Evolutionary conservation across 192 early-diverging fungal genomes (phyloP), one percentile per base, ranked within the genome.

Genomic region (Gaertneriomyces semiglobifer): DNA sequence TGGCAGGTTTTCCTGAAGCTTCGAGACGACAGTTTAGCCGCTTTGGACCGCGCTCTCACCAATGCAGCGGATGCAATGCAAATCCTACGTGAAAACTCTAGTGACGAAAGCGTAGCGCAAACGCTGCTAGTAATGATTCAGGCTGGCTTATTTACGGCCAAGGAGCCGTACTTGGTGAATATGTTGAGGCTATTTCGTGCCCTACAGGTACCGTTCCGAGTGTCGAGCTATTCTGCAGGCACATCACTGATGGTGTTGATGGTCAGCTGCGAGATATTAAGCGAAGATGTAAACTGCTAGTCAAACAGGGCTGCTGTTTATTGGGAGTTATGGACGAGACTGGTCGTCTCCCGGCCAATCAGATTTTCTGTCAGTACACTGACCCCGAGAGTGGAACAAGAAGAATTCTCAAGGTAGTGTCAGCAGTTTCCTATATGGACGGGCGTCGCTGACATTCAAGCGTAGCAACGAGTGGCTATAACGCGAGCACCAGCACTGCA

Each of bases 241-340:
- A 33, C 25, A 33, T 0, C 25, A 33, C 25, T 33, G 25, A 33
- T 33, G 25, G 25, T 33, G 0, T 46, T 41, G 6, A 47, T 10
- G 7, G 18, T 6, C 44, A 70, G 61, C 47, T 71, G 6, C 63
- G 48, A 50, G 69, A 64, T 25, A 43, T 71, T 40, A 71, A 71
- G 56, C 45, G 55, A 16, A 19, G 69, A 4, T 85, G 85, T 0
- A 80, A 69, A 14, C 46, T 80, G 14, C 44, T 45, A 43, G 67
- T 80, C 44, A 72, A 73, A 20, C 53, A 63, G 33, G 52, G 62
- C 6, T 71, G 65, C 61, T 45, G 11, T 8, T 55, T 80, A 44
- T 47, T 80, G 40, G 78, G 78, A 7, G 72, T 80, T 43, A 66
- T 80, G 62, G 78, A 80, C 51, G 78, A 80, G 47, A 80, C 72